Evolutionary conservation across 2,329 filamentous ascomycete species (phyloP).

Genomic region (Tolypocladium tropicale): DNA sequence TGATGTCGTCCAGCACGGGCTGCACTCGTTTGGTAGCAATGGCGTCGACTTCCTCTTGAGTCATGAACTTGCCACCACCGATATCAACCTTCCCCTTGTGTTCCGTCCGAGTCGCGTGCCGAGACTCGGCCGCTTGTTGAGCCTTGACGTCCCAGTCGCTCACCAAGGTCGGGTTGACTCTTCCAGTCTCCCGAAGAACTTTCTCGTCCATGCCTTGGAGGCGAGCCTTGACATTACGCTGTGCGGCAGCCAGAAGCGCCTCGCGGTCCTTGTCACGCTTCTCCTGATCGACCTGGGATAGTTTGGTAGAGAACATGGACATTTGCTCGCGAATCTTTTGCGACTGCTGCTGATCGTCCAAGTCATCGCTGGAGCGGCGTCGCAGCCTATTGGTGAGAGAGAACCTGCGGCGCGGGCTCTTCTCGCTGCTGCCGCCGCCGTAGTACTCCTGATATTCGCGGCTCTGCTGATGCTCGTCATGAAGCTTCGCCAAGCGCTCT

Average conservation of each 20-base stretch:
- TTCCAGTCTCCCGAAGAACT: slow-evolving; percentile 67
- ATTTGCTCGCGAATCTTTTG: slow-evolving; percentile 68
- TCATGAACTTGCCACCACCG: slow-evolving; percentile 72
- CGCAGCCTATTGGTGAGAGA: slow-evolving; percentile 45
- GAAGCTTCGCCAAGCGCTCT: slow-evolving; percentile 70
- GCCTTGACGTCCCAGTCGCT: slow-evolving; percentile 75
- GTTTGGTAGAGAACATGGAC: slow-evolving; percentile 60
- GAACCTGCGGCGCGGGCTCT: slow-evolving; percentile 31
- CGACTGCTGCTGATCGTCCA: slow-evolving; percentile 58
- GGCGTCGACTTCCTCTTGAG: slow-evolving; percentile 65
- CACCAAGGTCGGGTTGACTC: slow-evolving; percentile 55
- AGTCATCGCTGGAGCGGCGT: slow-evolving; percentile 57
- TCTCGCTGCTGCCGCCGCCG: slow-evolving; percentile 43
- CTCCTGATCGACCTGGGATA: slow-evolving; percentile 59
- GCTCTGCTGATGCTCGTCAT: slow-evolving; percentile 55
- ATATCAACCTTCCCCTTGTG: slow-evolving; percentile 53
- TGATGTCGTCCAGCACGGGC: slow-evolving; percentile 77
- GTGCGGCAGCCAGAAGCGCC: slow-evolving; percentile 64
- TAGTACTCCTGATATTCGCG: slow-evolving; percentile 69
- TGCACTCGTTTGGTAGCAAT: slow-evolving; percentile 70
- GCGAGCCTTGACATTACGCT: slow-evolving; percentile 72
- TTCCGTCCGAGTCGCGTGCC: slow-evolving; percentile 49
- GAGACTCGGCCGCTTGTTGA: slow-evolving; percentile 55
- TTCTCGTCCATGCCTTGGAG: slow-evolving; percentile 75
- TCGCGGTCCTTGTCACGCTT: slow-evolving; percentile 70